Evolutionary conservation across 164 flowering plant genomes (phyloP).

Genomic region (Sedum album): DNA sequence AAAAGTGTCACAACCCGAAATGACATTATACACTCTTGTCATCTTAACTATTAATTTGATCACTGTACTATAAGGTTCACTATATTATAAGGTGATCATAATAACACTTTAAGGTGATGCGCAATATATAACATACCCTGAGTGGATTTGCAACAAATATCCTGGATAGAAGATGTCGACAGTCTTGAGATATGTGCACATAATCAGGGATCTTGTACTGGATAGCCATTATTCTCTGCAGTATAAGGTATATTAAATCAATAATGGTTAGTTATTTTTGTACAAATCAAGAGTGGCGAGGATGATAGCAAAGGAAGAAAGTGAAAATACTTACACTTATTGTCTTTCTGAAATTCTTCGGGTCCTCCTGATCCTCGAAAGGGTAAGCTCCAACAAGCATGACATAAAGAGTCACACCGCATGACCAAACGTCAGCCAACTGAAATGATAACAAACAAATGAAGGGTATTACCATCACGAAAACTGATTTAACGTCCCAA

Average conservation of each 20-base stretch:
- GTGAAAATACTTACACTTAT: constrained; percentile 12
- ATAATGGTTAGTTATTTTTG: not conserved
- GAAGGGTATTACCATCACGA: constrained; percentile 12
- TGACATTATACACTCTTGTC: too few species aligned
- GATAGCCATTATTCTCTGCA: too few species aligned
- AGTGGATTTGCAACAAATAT: too few species aligned
- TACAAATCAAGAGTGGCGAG: not conserved
- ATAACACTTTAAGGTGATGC: constrained; percentile 15
- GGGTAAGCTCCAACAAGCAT: constrained; percentile 56
- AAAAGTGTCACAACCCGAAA: not conserved
- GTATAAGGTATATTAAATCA: not conserved
- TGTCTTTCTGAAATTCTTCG: constrained; percentile 42
- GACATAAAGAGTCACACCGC: constrained; percentile 49
- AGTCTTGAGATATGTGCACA: too few species aligned
- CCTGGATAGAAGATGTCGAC: too few species aligned
- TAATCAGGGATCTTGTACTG: too few species aligned
- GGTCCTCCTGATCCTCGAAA: too few species aligned
- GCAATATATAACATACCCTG: not conserved
- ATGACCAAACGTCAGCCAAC: constrained; percentile 55
- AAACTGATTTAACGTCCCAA: not conserved
- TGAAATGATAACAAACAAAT: too few species aligned
- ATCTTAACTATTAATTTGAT: too few species aligned
- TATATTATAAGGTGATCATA: not conserved
- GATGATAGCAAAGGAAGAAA: not conserved
- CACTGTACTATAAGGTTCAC: too few species aligned